Base-by-base conservation (phyloP, 2,329 filamentous ascomycete species). In the Eutypa lata region DNA sequence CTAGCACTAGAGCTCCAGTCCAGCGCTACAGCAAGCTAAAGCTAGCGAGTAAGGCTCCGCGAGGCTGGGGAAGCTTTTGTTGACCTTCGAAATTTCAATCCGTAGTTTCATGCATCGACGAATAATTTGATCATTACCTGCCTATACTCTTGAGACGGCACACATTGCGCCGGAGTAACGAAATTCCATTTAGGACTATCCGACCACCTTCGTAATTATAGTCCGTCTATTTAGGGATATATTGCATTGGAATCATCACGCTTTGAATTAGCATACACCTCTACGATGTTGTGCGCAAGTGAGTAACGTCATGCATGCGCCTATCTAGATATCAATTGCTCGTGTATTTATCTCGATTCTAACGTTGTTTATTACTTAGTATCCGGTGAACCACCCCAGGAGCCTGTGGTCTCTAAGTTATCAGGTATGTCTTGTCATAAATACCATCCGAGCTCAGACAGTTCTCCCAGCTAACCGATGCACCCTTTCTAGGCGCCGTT, bases 301-400 rank as follows among this genome's bases (percentile, higher is more conserved):
- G 72, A 65, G 53, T 59, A 46, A 33, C 11, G n/a, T 4, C 26
- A 26, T 28, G 4, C 26, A 26, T 28, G 4, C 52, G 7, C 24
- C 7, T 47, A 6, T 19, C 26, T 31, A 38, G 42, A 26, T 33
- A 24, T 49, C 33, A 14, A n/a, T 47, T n/a, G 33, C 18, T 16
- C 28, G 33, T 31, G n/a, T 47, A 26, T 21, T 49, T 57, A 46
- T 59, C 63, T 57, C 21, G 10, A 18, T 43, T 50, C 16, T n/a
- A n/a, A 44, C 56, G 62, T 64, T 55, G 51, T 38, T 6, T 46
- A 40, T 53, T 47, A 43, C 55, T 51, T 67, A 96, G 93, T 99
- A 73, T 99, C 94, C 57, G 94, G 94, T 76, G 93, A 97, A 82
- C 87, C 91, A 76, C 93, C 94, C 60, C 89, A 96, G 76, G 88